These are phyloP conservation scores for Dentipellis sp. DNA, from an alignment of 768 basidiomycete genomes.

Conservation along the genomic window DNA sequence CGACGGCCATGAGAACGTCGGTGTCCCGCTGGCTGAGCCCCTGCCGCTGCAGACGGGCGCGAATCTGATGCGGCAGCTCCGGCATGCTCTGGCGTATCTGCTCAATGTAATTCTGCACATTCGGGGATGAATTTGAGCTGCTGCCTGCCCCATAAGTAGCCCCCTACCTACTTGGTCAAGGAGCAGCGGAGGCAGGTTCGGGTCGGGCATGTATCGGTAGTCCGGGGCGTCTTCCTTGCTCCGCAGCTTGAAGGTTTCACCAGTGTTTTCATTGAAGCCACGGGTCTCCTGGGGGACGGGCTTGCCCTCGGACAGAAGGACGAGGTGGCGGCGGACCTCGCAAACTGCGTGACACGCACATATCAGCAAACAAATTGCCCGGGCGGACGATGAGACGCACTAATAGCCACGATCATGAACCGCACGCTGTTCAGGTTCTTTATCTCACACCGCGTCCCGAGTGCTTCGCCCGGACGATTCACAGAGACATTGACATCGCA, in stretches of 20 bases:
- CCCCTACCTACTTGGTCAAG: slow-evolving; percentile 24
- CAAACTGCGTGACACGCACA: slow-evolving; percentile 38
- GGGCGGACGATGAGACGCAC: slow-evolving; percentile 32
- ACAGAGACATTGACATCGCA: slow-evolving; percentile 96
- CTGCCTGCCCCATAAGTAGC: slow-evolving; percentile 7
- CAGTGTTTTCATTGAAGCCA: slow-evolving; percentile 76
- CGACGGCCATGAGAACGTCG: slow-evolving; percentile 69
- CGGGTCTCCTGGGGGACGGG: slow-evolving; percentile 78
- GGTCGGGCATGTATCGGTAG: slow-evolving; percentile 97
- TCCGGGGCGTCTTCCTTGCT: slow-evolving; percentile 93
- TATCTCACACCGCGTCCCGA: slow-evolving; percentile 86
- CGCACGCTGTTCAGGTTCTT: slow-evolving; percentile 93
- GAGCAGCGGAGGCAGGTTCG: slow-evolving; percentile 74
- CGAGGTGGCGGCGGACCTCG: slow-evolving; percentile 76
- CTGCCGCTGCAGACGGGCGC: slow-evolving; percentile 43
- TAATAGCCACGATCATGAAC: slow-evolving; percentile 77
- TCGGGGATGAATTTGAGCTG: slow-evolving; percentile 1
- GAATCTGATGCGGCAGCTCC: slow-evolving; percentile 62
- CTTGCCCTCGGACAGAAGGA: slow-evolving; percentile 33
- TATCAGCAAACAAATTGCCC: background rate
- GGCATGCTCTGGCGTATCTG: slow-evolving; percentile 49
- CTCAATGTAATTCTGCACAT: slow-evolving; percentile 52
- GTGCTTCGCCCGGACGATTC: slow-evolving; percentile 50
- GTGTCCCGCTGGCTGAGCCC: slow-evolving; percentile 56
- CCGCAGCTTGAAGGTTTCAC: slow-evolving; percentile 74